A percentile compares a stretch with the other conserved stretches of the same genome.
phyloP scores from a whole-genome alignment of 2,329 filamentous ascomycete species.

The Didymella pomorum region DNA sequence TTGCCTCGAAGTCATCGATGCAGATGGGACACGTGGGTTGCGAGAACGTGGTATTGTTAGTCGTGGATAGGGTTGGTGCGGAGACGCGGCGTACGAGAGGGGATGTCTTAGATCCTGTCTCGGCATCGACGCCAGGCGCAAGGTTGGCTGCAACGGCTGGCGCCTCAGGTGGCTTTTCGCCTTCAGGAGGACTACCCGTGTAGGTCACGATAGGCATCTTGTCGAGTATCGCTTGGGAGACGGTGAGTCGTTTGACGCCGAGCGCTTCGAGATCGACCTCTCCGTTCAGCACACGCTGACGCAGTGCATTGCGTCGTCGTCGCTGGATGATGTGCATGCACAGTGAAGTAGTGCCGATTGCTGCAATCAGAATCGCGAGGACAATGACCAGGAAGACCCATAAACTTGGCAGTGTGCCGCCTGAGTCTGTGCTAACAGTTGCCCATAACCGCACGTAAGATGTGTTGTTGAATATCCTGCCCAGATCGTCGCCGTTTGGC shows the following conservation, averaged over 20 bases:
- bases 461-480: slow-evolving; percentile 47
- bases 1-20: slow-evolving; percentile 77
- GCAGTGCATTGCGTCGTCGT: slow-evolving; percentile 71
- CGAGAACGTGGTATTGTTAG: slow-evolving; percentile 48
- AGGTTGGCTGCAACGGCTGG: slow-evolving; percentile 21
- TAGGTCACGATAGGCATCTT: slow-evolving; percentile 83
- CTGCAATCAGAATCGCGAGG: slow-evolving; percentile 71
- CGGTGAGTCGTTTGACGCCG: slow-evolving; percentile 81
- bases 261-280: slow-evolving; percentile 87
- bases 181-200: slow-evolving; percentile 39
- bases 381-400: slow-evolving; percentile 82
- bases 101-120: slow-evolving; percentile 27
- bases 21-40: slow-evolving; percentile 93
- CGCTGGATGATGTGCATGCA: slow-evolving; percentile 81
- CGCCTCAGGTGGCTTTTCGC: slow-evolving; percentile 30
- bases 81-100: slow-evolving; percentile 30
- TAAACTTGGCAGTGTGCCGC: slow-evolving; percentile 71
- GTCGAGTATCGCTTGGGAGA: slow-evolving; percentile 75
- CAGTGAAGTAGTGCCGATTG: slow-evolving; percentile 72
- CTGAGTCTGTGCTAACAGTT: slow-evolving; percentile 60
- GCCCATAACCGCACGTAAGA: slow-evolving; percentile 62
- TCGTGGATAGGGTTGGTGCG: slow-evolving; percentile 27
- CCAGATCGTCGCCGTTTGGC: slow-evolving; percentile 52
- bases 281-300: slow-evolving; percentile 74
- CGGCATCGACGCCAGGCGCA: slow-evolving; percentile 24